Conservation (phyloP, 2,329 filamentous ascomycete species). For the Neoascochyta sp. region DNA sequence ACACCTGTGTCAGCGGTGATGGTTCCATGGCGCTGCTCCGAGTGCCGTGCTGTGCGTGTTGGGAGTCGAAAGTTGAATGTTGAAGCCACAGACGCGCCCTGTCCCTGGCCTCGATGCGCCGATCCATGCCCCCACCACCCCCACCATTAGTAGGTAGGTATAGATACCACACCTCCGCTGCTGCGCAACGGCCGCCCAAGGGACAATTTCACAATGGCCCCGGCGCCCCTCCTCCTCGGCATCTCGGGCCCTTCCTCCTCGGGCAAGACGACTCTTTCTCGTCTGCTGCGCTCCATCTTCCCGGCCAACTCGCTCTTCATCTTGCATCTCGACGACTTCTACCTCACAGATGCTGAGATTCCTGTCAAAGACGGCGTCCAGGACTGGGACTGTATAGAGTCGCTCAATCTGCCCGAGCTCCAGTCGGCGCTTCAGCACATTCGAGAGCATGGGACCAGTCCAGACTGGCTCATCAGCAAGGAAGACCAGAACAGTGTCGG, state of each 20-base stretch:
- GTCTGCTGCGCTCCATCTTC: slow-evolving; percentile 79
- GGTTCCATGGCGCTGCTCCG: slow-evolving; percentile 62
- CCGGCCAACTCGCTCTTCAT: slow-evolving; percentile 62
- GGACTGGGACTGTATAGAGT: slow-evolving; percentile 88
- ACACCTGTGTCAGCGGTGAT: slow-evolving; percentile 90
- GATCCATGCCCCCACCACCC: slow-evolving; percentile 6
- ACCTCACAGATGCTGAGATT: slow-evolving; percentile 70
- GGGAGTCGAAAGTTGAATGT: slow-evolving; percentile 5
- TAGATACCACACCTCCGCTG: too few species aligned
- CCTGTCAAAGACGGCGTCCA: slow-evolving; percentile 54
- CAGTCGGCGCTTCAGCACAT: slow-evolving; percentile 66
- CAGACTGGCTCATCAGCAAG: slow-evolving; percentile 49
- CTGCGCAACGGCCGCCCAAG: too few species aligned
- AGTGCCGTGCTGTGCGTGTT: slow-evolving; percentile 1
- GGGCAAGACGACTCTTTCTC: slow-evolving; percentile 90
- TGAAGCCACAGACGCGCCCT: too few species aligned
- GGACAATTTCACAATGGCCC: slow-evolving; percentile 19
- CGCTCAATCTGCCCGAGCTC: slow-evolving; percentile 70
- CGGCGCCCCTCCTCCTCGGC: slow-evolving; percentile 63
- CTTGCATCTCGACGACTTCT: slow-evolving; percentile 96
- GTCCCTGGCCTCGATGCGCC: too few species aligned
- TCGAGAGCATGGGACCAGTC: slow-evolving; percentile 60
- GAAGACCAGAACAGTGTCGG: slow-evolving; percentile 56
- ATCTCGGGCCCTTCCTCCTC: slow-evolving; percentile 89
- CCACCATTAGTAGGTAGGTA: slow-evolving; percentile 5